A percentile compares a stretch with the other conserved stretches of the same genome.
Evolutionary conservation across 78 protist species (phyloP).

Genomic region (Neovahlkampfia damariscottae): DNA sequence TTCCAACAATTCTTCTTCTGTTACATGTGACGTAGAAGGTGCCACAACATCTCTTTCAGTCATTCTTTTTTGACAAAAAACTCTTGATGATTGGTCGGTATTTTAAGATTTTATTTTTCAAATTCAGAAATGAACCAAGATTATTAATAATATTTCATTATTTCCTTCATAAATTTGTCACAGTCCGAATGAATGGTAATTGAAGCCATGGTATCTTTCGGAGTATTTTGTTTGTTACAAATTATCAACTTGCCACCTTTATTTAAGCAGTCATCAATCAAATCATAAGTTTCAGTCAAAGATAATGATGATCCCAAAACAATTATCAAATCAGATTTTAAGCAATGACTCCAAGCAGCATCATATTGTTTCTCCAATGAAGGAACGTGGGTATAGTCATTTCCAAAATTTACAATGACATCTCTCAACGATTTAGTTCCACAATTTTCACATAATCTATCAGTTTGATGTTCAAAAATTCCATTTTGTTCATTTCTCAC

Average conservation of each 20-base stretch:
- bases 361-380: neutral
- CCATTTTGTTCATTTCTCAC: neutral
- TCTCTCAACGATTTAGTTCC: neutral
- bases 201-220: neutral
- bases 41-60: too few species aligned
- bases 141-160: too few species aligned
- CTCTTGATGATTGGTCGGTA: too few species aligned
- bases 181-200: neutral
- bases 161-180: too few species aligned
- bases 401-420: neutral
- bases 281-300: neutral
- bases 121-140: too few species aligned
- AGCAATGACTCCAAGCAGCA: constrained; percentile 1
- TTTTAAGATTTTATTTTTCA: too few species aligned
- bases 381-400: neutral
- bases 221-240: neutral
- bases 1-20: neutral
- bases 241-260: constrained; percentile 7
- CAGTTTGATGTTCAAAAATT: constrained; percentile 10
- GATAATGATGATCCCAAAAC: constrained; percentile 13
- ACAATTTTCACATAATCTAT: neutral
- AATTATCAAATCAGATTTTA: neutral
- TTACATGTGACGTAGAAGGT: too few species aligned
- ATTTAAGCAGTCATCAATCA: neutral
- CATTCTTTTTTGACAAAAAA: too few species aligned